Evolutionary conservation across 805 yeast genomes (phyloP), one percentile per base, ranked within the genome.

Genomic region (Geotrichum ghanense): DNA sequence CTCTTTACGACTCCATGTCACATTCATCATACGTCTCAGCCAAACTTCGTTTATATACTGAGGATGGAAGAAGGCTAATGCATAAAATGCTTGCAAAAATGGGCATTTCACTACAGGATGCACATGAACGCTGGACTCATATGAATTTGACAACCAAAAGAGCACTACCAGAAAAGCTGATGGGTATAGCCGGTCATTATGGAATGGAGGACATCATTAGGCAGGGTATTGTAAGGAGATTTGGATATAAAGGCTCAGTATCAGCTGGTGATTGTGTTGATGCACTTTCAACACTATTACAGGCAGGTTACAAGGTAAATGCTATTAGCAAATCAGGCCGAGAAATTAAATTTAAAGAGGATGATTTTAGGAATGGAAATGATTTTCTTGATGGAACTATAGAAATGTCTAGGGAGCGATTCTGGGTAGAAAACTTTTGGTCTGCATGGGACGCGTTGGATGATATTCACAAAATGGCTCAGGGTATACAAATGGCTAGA

Each of bases 181-280:
- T 70, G 50, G 78, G 77, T 54, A 83, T 85, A 49, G 67, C 86
- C 7, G 83, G 81, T 1, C 67, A 76, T 46, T 88, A 83, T 60
- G 95, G 92, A 3, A 68, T 92, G 24, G 92, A 83, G 48, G 92
- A 86, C 35, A 71, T 92, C 23, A 76, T 84, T 0, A 71, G 89
- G 51, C 89, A 84, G 40, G 97, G 98, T 0, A 88, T 92, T 50
- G 73, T 87, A 5, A 73, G 95, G 50, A 78, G 84, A 3, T 88
- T 76, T 64, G 99, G 98, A 0, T 90, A 75, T 58, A 78, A 83
- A 50, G 96, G 97, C 1, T 77, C 83, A 12, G 70, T 90, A 14
- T 79, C 94, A 34, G 97, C 97, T 0, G 84, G 87, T 63, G 99
- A 92, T 61, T 87, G 83, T 58, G 95, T 85, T 2, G 97, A 92